These are phyloP conservation scores for Pyrus communis DNA, from an alignment of 306 rosid species.

Conservation along the genomic window DNA sequence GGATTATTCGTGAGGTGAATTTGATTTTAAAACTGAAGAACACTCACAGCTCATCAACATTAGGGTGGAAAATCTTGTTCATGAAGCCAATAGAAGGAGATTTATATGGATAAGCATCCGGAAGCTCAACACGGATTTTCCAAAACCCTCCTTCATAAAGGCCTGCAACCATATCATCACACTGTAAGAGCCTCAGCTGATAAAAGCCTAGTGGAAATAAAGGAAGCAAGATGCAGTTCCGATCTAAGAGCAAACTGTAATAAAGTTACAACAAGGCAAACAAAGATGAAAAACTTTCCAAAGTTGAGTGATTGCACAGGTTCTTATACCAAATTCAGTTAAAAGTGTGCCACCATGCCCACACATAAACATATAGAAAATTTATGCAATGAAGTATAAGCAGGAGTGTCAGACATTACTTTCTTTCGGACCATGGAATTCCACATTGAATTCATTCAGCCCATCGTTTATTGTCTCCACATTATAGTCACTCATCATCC, in stretches of 20 bases:
- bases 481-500: constrained; percentile 99
- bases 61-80: constrained; percentile 95
- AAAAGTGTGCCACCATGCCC: neutral
- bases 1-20: neutral
- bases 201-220: neutral
- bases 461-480: constrained; percentile 98
- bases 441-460: constrained; percentile 89
- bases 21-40: constrained; percentile 13
- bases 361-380: neutral
- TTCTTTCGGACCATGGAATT: constrained; percentile 96
- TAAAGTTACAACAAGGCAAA: neutral
- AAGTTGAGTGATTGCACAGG: neutral
- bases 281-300: neutral
- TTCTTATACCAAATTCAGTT: neutral
- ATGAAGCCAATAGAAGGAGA: constrained; percentile 94
- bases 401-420: constrained; percentile 41
- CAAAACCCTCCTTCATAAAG: constrained; percentile 94
- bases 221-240: neutral
- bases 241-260: neutral
- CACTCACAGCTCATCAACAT: constrained; percentile 95
- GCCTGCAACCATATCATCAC: constrained; percentile 47
- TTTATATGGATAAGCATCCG: constrained; percentile 96
- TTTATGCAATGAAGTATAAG: neutral
- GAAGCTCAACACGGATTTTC: constrained; percentile 96
- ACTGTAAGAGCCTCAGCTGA: neutral